phyloP scores from a whole-genome alignment of 176 grass and related monocot species.

The Echinochloa phyllopogon region DNA sequence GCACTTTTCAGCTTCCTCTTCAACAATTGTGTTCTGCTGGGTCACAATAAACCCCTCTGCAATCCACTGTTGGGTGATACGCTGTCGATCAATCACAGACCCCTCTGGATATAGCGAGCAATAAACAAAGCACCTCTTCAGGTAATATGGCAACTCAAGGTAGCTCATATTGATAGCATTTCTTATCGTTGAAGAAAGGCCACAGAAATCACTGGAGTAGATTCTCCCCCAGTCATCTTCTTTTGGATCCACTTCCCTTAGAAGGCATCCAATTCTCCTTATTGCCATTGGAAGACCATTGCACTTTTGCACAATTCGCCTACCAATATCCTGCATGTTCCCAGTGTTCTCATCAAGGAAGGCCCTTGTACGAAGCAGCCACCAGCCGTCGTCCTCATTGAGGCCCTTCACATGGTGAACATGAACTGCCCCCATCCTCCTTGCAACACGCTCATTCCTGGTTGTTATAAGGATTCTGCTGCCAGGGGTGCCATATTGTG shows the following conservation, averaged over 20 bases:
- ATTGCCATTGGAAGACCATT: conserved; percentile 64
- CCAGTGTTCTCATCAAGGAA: conserved; percentile 31
- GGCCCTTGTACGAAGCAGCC: conserved; percentile 47
- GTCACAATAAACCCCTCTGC: conserved; percentile 48
- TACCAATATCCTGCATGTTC: conserved; percentile 54
- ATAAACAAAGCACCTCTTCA: conserved; percentile 70
- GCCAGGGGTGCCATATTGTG: conserved; percentile 37
- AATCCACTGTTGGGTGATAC: conserved; percentile 63
- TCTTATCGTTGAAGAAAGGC: conserved; percentile 42
- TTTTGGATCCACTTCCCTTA: conserved; percentile 44
- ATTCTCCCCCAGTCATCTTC: conserved; percentile 51
- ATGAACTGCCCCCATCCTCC: conserved; percentile 34
- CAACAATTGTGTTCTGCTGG: conserved; percentile 11
- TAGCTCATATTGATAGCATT: conserved; percentile 54
- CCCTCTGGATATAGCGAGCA: conserved; percentile 59
- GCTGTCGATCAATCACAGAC: conserved; percentile 37
- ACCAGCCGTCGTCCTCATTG: conserved; percentile 58
- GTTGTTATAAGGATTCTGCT: conserved; percentile 63
- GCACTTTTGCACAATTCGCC: conserved; percentile 60
- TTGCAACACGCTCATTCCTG: conserved; percentile 45
- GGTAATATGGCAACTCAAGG: conserved; percentile 53
- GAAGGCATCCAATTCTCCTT: conserved; percentile 55
- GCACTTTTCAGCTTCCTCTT: conserved; percentile 53
- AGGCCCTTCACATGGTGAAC: conserved; percentile 47
- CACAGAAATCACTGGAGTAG: conserved; percentile 37